These are phyloP conservation scores for Aechmea fasciata DNA, from an alignment of 176 grass and related monocot species.

Conservation along the genomic window DNA sequence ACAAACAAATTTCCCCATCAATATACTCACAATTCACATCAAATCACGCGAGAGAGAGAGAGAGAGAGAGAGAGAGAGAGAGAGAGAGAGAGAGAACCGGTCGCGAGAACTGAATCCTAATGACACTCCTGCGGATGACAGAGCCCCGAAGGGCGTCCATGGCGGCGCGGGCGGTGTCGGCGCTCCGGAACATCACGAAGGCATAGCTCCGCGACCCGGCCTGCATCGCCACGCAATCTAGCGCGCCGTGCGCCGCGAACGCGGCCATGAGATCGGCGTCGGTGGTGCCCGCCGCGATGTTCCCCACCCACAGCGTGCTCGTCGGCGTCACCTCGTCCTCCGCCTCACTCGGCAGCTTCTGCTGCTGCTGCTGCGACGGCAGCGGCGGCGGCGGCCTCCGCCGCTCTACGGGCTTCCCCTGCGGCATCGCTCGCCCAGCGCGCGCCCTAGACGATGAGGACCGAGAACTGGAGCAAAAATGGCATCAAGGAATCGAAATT, in stretches of 20 bases:
- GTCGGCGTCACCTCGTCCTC: slow-evolving; percentile 16
- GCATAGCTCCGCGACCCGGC: slow-evolving; percentile 58
- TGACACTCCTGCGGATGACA: slow-evolving; percentile 34
- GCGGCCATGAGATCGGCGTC: slow-evolving; percentile 47
- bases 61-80: neutral
- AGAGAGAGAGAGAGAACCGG: slow-evolving; percentile 39
- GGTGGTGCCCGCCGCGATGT: slow-evolving; percentile 32
- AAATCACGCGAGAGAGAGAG: neutral
- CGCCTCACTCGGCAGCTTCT: neutral
- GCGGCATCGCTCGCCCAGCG: neutral
- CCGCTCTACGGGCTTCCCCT: neutral
- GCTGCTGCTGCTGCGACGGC: too few relatives aligned
- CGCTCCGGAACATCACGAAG: slow-evolving; percentile 63
- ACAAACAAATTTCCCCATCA: neutral
- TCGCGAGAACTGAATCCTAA: slow-evolving; percentile 59
- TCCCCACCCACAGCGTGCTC: slow-evolving; percentile 60
- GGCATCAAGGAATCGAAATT: too few relatives aligned
- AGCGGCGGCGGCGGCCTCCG: neutral
- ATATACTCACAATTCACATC: neutral
- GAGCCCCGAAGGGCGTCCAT: slow-evolving; percentile 40
- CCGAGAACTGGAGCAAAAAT: too few relatives aligned
- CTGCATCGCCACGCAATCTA: slow-evolving; percentile 53
- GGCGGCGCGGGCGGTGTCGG: slow-evolving; percentile 37
- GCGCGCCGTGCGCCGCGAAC: slow-evolving; percentile 40
- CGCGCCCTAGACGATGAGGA: too few relatives aligned